Evolutionary conservation across 495 filamentous ascomycete genomes (phyloP), one percentile per base, ranked within the genome.

Genomic region (Tuber microsphaerosporum): DNA sequence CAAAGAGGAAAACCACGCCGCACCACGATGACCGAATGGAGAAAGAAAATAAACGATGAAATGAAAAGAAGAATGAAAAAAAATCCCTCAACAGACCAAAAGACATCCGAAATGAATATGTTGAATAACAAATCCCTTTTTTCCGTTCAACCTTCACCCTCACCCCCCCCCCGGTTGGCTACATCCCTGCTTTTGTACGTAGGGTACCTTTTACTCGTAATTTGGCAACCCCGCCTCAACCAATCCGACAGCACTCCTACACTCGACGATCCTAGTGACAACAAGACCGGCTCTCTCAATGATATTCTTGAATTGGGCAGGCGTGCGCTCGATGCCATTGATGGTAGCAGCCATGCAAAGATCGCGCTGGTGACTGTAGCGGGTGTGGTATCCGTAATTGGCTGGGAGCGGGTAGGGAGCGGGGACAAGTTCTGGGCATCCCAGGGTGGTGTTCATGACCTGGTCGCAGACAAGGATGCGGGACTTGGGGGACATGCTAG

Each of bases 241-340:
- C 43, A 84, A 75, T 1, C 73, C 76, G 41, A 83, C 76, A 70
- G 80, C 79, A 16, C 81, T 83, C 26, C 83, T 70, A 72, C 81
- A 81, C 56, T 83, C 81, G 76, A 81, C 84, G 20, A 86, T 81
- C 77, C 75, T 84, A 45, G 74, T 78, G 12, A 85, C 37, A 46
- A 74, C 78, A 73, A 85, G 70, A 2, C 84, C 84, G 22, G 83
- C 81, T 34, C 71, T 43, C 44, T 81, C 75, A 20, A 84, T 44
- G 10, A 85, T 73, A 39, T 75, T 74, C 26, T 71, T 69, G 31
- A 85, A 84, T 43, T 85, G 77, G 16, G 70, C 79, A 6, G 82
- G 83, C 44, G 82, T 85, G 5, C 84, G 72, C 78, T 85, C 84
- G 44, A 84, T 84, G 1, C 84, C 84, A 69, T 85, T 85, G 73